Base-by-base conservation (phyloP, 2,329 filamentous ascomycete genomes). In the Xylariales sp. region DNA sequence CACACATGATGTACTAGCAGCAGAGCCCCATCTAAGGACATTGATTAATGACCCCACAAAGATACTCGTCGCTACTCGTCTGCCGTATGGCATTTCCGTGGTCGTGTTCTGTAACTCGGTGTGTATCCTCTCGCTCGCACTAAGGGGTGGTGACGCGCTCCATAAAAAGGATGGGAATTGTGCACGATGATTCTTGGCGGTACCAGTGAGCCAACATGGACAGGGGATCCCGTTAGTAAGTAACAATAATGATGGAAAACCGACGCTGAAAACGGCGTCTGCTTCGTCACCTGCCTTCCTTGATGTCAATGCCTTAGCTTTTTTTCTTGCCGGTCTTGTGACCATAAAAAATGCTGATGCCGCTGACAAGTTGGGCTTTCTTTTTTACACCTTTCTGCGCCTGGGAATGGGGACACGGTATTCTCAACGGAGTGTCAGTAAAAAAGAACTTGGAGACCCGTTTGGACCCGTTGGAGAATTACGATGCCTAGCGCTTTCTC, bases 141-240 rank as follows among this genome's bases (percentile, higher is more conserved):
- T 49, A 46, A 46, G 52, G 63, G 48, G 43, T 53, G 52, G 64
- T 58, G 50, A 65, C 41, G n/a, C 34, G 57, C 64, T 65, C 68
- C 68, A 69, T 68, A 68, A 62, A 65, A 64, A 55, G 46, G 45
- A 49, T 41, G 66, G 32, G 39, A 59, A 55, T 41, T 49, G 65
- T 54, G 55, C 50, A 61, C 45, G 46, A 55, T 43, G 48, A 55
- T 28, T 65, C 69, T 70, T 70, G 69, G 69, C 69, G 57, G 59
- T 48, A 53, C 53, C 52, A 59, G 32, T 53, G 36, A 56, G 43
- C 48, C 56, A 48, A 62, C 23, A 23, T 66, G 55, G 65, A 69
- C 62, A 69, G 66, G 69, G 69, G 66, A 64, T 64, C 69, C 63
- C 53, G 63, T 62, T 64, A 36, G 53, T 28, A 34, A 60, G 56